These are phyloP conservation scores for Euphorbia schlechtendalii DNA, from an alignment of 441 rosid species.

Conservation along the genomic window DNA sequence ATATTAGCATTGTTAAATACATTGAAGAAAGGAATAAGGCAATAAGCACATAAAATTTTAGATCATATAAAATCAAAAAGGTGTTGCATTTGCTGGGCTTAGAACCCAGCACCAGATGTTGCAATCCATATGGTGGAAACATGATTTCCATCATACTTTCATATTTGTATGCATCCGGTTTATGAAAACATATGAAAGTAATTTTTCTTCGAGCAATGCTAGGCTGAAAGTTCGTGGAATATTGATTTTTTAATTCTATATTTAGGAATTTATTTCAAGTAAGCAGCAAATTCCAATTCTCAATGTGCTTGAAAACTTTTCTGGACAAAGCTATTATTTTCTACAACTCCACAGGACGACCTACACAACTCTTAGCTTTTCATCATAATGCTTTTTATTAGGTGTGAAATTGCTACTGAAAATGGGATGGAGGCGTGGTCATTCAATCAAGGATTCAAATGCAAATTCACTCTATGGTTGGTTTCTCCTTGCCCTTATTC, in stretches of 20 bases:
- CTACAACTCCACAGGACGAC: not conserved
- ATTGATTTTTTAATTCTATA: not conserved
- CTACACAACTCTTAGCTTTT: constrained; percentile 14
- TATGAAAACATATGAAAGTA: not conserved
- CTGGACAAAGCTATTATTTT: not conserved
- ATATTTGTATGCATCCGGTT: not conserved
- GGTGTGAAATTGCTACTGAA: constrained; percentile 82
- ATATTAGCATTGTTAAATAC: too few species aligned
- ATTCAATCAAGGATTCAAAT: constrained; percentile 66
- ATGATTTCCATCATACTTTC: not conserved
- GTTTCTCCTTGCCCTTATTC: constrained; percentile 11
- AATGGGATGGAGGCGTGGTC: constrained; percentile 97
- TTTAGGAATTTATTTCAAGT: not conserved
- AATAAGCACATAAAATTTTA: too few species aligned
- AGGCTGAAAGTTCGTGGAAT: not conserved
- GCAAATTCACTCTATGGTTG: constrained; percentile 53
- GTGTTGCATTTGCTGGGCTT: not conserved
- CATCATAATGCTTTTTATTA: constrained; percentile 25
- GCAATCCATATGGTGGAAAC: not conserved
- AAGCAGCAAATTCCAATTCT: not conserved
- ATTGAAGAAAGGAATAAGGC: too few species aligned
- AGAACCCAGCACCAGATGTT: not conserved
- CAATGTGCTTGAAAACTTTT: not conserved
- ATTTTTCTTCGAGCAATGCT: not conserved
- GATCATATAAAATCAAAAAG: not conserved